Evolutionary conservation across 768 basidiomycete genomes (phyloP).

Genomic region (Leccinum uliginosum): DNA sequence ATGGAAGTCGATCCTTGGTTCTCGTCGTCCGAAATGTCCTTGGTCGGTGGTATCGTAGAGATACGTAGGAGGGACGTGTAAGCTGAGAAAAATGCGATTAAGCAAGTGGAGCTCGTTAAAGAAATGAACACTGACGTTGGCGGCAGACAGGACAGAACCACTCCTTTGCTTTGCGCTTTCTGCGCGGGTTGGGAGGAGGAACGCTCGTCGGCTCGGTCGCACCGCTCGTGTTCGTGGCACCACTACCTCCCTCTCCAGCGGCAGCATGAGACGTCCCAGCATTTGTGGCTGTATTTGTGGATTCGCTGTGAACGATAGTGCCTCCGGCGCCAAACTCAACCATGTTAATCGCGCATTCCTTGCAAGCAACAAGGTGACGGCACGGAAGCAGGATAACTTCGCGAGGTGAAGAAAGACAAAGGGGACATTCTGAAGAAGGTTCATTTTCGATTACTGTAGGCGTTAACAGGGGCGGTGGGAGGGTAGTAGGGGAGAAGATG

Average conservation of each 20-base stretch:
- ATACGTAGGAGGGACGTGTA: slow-evolving; percentile 87
- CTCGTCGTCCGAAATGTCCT: slow-evolving; percentile 34
- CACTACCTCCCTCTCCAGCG: slow-evolving; percentile 20
- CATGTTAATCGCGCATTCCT: slow-evolving; percentile 95
- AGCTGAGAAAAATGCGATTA: slow-evolving; percentile 38
- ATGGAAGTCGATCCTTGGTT: slow-evolving; percentile 22
- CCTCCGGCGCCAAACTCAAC: slow-evolving; percentile 96
- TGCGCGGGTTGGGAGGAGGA: slow-evolving; percentile 42
- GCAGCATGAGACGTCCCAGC: slow-evolving; percentile 21
- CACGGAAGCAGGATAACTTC: slow-evolving; percentile 94
- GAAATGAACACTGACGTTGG: slow-evolving; percentile 61
- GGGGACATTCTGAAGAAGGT: slow-evolving; percentile 82
- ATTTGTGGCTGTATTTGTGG: slow-evolving; percentile 29
- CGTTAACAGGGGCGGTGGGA: slow-evolving; percentile 17
- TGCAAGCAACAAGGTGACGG: slow-evolving; percentile 91
- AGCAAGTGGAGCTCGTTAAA: background rate
- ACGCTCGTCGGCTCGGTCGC: slow-evolving; percentile 24
- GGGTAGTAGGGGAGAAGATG: slow-evolving; percentile 48
- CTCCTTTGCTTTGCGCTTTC: slow-evolving; percentile 92
- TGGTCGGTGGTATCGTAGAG: slow-evolving; percentile 59
- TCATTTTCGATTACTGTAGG: slow-evolving; percentile 48
- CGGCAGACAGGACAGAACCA: slow-evolving; percentile 98
- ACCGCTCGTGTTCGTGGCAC: slow-evolving; percentile 10
- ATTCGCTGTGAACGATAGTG: slow-evolving; percentile 58
- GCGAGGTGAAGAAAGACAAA: slow-evolving; percentile 83